phyloP scores from a whole-genome alignment of 352 stramenopile species.

The Pythium coloratum region DNA sequence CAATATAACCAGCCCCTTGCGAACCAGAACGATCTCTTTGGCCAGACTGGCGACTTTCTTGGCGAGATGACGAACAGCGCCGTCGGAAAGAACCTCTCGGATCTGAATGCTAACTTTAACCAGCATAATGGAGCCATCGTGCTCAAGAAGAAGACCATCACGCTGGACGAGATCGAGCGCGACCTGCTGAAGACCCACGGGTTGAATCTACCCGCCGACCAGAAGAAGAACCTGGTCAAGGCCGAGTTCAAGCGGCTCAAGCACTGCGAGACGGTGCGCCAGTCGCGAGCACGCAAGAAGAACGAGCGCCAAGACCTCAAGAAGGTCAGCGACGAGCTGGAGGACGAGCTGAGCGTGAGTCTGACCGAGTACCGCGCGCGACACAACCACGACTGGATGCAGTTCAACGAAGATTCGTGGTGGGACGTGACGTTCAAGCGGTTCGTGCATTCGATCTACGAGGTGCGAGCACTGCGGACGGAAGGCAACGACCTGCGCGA shows the following conservation, averaged over 20 bases:
- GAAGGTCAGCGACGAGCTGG: constrained; percentile 58
- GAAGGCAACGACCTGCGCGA: constrained; percentile 52
- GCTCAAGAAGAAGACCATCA: constrained; percentile 37
- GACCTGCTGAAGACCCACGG: constrained; percentile 43
- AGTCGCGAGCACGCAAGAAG: constrained; percentile 81
- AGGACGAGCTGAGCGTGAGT: constrained; percentile 40
- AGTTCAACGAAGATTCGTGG: constrained; percentile 49
- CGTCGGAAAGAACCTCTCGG: not conserved
- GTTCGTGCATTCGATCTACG: constrained; percentile 76
- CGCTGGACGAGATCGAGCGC: constrained; percentile 63
- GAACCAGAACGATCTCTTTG: constrained; percentile 1
- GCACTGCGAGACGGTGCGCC: constrained; percentile 76
- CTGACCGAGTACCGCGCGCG: constrained; percentile 38
- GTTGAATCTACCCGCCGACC: constrained; percentile 38
- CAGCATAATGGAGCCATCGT: constrained; percentile 10
- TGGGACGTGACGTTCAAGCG: constrained; percentile 59
- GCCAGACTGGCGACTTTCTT: not conserved
- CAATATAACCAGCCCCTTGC: not conserved
- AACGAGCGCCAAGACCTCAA: constrained; percentile 56
- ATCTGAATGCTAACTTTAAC: too few relatives aligned
- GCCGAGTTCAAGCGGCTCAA: constrained; percentile 75
- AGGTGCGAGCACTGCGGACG: constrained; percentile 51
- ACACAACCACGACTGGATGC: constrained; percentile 44
- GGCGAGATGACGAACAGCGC: not conserved
- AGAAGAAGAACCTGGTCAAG: constrained; percentile 54